Conservation (phyloP, 208 protist genomes). For the Trypanosoma lewisi region DNA sequence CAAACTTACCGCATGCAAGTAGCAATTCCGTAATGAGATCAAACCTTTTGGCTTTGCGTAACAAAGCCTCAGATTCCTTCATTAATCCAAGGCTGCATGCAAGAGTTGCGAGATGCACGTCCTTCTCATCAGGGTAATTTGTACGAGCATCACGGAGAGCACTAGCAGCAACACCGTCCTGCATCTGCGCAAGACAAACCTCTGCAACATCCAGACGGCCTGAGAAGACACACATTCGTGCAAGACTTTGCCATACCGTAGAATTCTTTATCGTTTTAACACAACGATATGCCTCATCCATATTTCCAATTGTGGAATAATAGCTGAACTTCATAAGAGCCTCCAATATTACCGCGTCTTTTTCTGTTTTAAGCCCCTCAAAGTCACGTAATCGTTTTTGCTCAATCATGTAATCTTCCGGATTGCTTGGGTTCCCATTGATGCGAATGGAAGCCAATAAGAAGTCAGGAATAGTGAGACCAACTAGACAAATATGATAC, state of each 20-base stretch:
- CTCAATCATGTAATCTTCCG: constrained; percentile 89
- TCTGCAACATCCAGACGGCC: constrained; percentile 93
- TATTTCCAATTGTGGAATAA: constrained; percentile 95
- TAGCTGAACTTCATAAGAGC: constrained; percentile 96
- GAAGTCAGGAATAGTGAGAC: constrained; percentile 91
- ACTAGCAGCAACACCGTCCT: constrained; percentile 88
- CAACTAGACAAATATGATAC: constrained; percentile 89
- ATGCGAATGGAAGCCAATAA: constrained; percentile 84
- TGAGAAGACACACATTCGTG: constrained; percentile 94
- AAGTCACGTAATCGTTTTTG: constrained; percentile 92
- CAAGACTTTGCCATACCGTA: constrained; percentile 94
- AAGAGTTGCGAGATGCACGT: constrained; percentile 91
- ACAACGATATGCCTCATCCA: constrained; percentile 97
- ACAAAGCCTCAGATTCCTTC: constrained; percentile 89
- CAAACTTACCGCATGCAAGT: constrained; percentile 92
- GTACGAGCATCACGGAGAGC: constrained; percentile 83
- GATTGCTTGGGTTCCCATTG: constrained; percentile 67
- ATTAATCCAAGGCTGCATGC: constrained; percentile 94
- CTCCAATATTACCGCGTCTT: constrained; percentile 84
- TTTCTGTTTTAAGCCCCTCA: constrained; percentile 88
- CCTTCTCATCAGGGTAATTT: constrained; percentile 81
- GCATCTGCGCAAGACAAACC: constrained; percentile 94
- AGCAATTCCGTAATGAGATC: constrained; percentile 94
- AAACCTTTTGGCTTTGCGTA: constrained; percentile 81
- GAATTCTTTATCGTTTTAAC: constrained; percentile 94